Base-by-base conservation (phyloP, 345 rosid genomes). In the Eucalyptus curtisii region DNA sequence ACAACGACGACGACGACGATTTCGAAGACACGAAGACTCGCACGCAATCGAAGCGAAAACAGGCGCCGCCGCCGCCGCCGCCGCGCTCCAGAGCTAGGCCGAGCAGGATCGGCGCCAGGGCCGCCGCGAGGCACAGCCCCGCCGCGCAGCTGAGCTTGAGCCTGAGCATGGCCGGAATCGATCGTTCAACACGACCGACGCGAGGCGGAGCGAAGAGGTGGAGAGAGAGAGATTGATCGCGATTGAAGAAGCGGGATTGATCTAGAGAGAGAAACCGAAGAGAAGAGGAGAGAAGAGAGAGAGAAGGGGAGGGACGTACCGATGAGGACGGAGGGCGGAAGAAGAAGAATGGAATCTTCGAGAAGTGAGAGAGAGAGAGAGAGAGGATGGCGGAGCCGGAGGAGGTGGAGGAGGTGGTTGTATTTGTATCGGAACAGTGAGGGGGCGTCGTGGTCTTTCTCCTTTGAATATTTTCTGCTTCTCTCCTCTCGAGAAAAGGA, bases 61-160 rank as follows among this genome's bases (percentile, higher is more conserved):
- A 42, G 82, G 45, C 42, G 45, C 5, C 8, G 45, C 45, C 82
- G 45, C 27, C 81, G 6, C 42, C 80, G 20, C 47, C 82, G 47
- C 47, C 10, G 27, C 82, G 82, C 45, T 76, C 82, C 13, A 76
- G 47, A 37, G 15, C 82, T 5, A 76, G 22, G 42, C 82, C 82
- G 15, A 76, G 82, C 82, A 76, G 24, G 82, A 76, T 76, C 82
- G 82, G 82, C 82, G 47, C 47, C 82, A 76, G 82, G 25, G 24
- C 82, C 82, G 82, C 82, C 82, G 47, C 47, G 47, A 37, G 13
- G 82, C 82, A 76, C 47, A 87, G 49, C 76, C 88, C 88, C 48
- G 49, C 33, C 80, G 44, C 44, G 82, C 91, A 87, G 90, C 92
- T 94, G 90, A 90, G 40, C 45, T 10, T 76, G 45, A 40, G 82